Base-by-base conservation (phyloP, 495 filamentous ascomycete species). In the Xeromyces bisporus region DNA sequence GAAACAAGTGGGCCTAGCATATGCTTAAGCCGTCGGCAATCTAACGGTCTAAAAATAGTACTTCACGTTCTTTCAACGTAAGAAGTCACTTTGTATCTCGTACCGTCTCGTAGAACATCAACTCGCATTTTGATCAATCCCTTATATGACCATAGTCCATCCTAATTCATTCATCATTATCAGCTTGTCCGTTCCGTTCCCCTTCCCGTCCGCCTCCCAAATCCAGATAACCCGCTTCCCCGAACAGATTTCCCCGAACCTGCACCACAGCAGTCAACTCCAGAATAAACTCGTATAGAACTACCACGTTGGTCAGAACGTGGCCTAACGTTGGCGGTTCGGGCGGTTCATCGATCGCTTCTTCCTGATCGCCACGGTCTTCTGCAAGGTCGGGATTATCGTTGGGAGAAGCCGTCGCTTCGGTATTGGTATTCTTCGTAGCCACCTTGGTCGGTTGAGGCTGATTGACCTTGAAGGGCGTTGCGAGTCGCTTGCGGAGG, bases 181-280 rank as follows among this genome's bases (percentile, higher is more conserved):
- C 21, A 23, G 21, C 6, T 10, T 6, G 21, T n/a, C n/a, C n/a
- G n/a, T n/a, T n/a, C n/a, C 29, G 29, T 32, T n/a, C n/a, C n/a
- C n/a, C n/a, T n/a, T n/a, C n/a, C n/a, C n/a, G n/a, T n/a, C n/a
- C n/a, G n/a, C n/a, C n/a, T n/a, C n/a, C n/a, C n/a, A 27, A 29
- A 43, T 16, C 29, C 21, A 28, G 17, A 38, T 56, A 84, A 33
- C 67, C 73, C 7, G 92, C 78, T 52, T 97, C 89, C 24, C 72
- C 75, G 57, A 94, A 93, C 23, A 96, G 43, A 29, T 75, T 79
- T 2, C 83, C 81, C 31, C 89, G 63, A 7, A 85, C 77, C 44
- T 96, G 83, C 31, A 92, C 67, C 43, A 93, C 53, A 6, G 86
- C 87, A 2, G 83, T 76, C 21, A 96, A 48, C 55, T 97, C 89